Evolutionary conservation across 495 filamentous ascomycete species (phyloP), one percentile per base, ranked within the genome.

Genomic region (Rhizodiscina lignyota): DNA sequence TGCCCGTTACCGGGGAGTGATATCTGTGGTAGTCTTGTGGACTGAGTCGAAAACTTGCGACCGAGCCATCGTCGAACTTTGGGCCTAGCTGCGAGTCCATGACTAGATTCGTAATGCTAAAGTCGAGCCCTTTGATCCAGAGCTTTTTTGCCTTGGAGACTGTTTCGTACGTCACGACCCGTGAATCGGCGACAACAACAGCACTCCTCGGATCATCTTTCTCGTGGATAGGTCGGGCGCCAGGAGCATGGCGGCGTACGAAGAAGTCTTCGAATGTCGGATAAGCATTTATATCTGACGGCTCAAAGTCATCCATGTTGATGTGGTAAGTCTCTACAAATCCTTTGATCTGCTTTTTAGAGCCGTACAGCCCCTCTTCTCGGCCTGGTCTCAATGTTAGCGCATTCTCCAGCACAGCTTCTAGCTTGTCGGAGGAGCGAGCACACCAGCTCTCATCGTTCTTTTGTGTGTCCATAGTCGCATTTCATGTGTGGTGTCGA

Each of bases 1-100:
- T n/a, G n/a, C n/a, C n/a, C n/a, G n/a, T 40, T 4, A 66, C 53
- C 1, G 64, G 64, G 3, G 53, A 51, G 42, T 67, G 63, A 50
- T 57, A 62, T 21, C 63, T 57, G 37, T 66, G 63, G 32, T 68
- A 67, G 43, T 66, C 58, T 37, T 58, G 58, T 4, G 61, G 53
- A 4, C 47, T 49, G 0, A 68, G 42, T 17, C 59, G 51, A 16
- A 60, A 56, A 42, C 58, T 59, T 23, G 55, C 58, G 28, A 64
- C 47, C 2, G 55, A 50, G 0, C 60, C 63, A 18, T 58, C 56
- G 3, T 43, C 49, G 34, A 60, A 66, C 11, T 36, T 24, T 2
- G 40, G 36, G 0, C 53, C 61, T 0, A 59, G 36, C 17, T 54
- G 30, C 13, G 42, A 34, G 34, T 59, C 55, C 33, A 45, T 50